Conservation (phyloP, 1,139 yeast species). For the Kodamaea anthophila region DNA sequence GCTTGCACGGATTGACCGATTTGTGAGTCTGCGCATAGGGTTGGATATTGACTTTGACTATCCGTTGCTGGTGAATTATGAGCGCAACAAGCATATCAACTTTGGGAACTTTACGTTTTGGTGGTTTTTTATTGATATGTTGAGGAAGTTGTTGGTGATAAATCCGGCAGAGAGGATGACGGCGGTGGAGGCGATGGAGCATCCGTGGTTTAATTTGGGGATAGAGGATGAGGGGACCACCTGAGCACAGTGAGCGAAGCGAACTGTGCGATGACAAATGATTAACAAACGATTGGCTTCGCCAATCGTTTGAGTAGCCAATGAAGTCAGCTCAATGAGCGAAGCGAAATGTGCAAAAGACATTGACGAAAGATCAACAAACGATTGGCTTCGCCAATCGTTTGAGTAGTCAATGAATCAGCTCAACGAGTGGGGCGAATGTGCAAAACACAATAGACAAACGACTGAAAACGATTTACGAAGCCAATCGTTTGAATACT, state of each 20-base stretch:
- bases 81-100: slow-evolving; percentile 34
- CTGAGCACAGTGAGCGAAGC: slow-evolving; percentile 6
- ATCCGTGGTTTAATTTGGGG: slow-evolving; percentile 73
- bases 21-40: slow-evolving; percentile 37
- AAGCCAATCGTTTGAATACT: too few species aligned
- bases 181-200: slow-evolving; percentile 66
- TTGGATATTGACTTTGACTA: slow-evolving; percentile 36
- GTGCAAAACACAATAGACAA: too few species aligned
- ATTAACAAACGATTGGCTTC: too few species aligned
- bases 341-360: too few species aligned
- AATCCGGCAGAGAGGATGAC: slow-evolving; percentile 60
- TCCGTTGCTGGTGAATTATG: slow-evolving; percentile 37
- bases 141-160: slow-evolving; percentile 53
- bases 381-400: too few species aligned
- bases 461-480: too few species aligned
- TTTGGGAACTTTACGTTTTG: slow-evolving; percentile 61
- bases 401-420: not conserved
- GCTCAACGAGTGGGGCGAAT: too few species aligned
- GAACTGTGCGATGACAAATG: too few species aligned
- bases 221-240: slow-evolving; percentile 70
- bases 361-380: too few species aligned
- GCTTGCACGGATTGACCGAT: slow-evolving; percentile 45
- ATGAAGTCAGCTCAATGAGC: not conserved
- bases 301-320: not conserved
- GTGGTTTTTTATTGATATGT: slow-evolving; percentile 68